Base-by-base conservation (phyloP, 176 grass and related monocot genomes). In the Rhynchospora pubera region DNA sequence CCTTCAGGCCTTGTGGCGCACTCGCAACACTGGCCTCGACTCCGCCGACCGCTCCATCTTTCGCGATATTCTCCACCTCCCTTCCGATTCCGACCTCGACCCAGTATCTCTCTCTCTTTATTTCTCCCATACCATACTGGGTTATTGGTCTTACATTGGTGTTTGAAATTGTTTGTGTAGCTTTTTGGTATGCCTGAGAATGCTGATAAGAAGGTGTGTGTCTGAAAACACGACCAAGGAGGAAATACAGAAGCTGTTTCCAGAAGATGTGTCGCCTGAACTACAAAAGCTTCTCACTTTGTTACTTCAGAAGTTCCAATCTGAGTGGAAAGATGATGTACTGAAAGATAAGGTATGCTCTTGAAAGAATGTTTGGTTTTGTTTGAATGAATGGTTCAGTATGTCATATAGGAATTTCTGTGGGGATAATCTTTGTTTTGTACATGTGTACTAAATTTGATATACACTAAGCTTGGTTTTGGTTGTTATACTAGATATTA, bases 1-100 rank as follows among this genome's bases (percentile, higher is more conserved):
- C 82, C 86, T 97, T 32, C 92, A 97, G 90, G 94, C 90, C 39
- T 87, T 97, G 55, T 97, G 94, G 92, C 92, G 94, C 69, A 97
- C 92, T 39, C 92, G 94, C 83, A 84, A 87, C 60, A 94, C 94
- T 10, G 94, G 90, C 52, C 92, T 97, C 80, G 94, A 97, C 87
- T 85, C 92, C 88, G 81, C 94, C 83, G 94, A 97, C 83, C 91
- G 94, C 80, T 61, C 85, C 66, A 78, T 91, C 64, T 84, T 91
- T 85, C 83, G 92, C 69, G 94, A 94, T 81, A 86, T 94, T 55
- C 92, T 97, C 80, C 86, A 80, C 45, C 72, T 97, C 77, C 6
- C 85, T 43, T 71, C 88, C 65, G 94, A 90, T 80, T 84, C 91
- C 59, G 90, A 97, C 32, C 88, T 97, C 77, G 94, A 94, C 68